A percentile compares a stretch with the other conserved stretches of the same genome.
Conservation (phyloP, 73 alveolate species). For the Uronychia setigera region DNA sequence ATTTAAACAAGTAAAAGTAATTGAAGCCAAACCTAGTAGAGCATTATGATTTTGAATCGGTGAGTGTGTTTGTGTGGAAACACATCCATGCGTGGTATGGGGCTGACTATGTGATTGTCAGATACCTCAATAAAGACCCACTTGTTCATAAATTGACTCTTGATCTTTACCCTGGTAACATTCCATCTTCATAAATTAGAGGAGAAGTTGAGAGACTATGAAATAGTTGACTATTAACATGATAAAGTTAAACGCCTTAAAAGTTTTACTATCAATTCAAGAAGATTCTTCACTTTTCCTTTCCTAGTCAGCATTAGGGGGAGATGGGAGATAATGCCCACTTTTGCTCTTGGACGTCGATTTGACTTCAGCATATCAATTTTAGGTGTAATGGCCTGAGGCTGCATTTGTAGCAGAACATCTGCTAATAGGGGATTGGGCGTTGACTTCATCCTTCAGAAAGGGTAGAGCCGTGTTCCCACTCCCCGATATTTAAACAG, state of each 20-base stretch:
- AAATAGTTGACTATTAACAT: too few species aligned
- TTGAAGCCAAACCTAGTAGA: conserved; percentile 28
- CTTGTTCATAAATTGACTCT: background rate
- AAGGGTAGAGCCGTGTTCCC: too few species aligned
- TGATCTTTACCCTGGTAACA: background rate
- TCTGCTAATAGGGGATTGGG: too few species aligned
- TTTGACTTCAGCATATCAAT: too few species aligned
- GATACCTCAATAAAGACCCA: background rate
- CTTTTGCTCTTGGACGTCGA: background rate
- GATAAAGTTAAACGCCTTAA: too few species aligned
- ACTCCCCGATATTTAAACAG: too few species aligned
- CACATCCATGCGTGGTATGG: conserved; percentile 41
- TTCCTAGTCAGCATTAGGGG: background rate
- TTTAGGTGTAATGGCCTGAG: too few species aligned
- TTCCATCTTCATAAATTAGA: background rate
- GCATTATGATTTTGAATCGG: conserved; percentile 49
- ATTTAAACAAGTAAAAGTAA: background rate
- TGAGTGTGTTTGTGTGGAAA: conserved; percentile 28
- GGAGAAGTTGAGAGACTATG: too few species aligned
- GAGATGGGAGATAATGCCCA: background rate
- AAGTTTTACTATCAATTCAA: too few species aligned
- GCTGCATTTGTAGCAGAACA: too few species aligned
- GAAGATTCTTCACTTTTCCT: background rate
- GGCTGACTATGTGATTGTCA: conserved; percentile 6
- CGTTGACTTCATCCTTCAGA: too few species aligned